These are phyloP conservation scores for Mycena amicta DNA, from an alignment of 768 basidiomycete genomes.

Conservation along the genomic window DNA sequence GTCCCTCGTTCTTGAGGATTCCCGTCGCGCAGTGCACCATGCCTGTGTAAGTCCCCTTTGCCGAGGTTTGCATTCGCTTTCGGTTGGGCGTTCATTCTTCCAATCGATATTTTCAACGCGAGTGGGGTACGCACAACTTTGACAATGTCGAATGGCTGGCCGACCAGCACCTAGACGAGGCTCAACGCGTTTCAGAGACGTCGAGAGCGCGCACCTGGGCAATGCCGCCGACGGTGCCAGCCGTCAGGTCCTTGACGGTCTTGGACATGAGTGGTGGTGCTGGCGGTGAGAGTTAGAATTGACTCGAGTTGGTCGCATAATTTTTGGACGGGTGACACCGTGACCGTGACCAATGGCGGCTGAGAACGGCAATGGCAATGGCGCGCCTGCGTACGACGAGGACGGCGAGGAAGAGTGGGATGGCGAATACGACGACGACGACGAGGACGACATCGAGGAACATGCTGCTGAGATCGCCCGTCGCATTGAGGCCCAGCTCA, in stretches of 20 bases:
- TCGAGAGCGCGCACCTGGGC: slow-evolving; percentile 61
- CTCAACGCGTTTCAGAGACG: slow-evolving; percentile 20
- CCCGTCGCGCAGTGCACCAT: slow-evolving; percentile 91
- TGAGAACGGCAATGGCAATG: slow-evolving; percentile 60
- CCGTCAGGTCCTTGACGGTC: slow-evolving; percentile 84
- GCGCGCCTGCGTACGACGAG: slow-evolving; percentile 17
- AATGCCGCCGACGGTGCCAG: slow-evolving; percentile 90
- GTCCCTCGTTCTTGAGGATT: slow-evolving; percentile 88
- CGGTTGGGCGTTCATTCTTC: too few relatives aligned
- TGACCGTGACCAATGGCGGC: not conserved
- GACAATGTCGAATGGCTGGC: slow-evolving; percentile 96
- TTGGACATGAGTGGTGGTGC: slow-evolving; percentile 46
- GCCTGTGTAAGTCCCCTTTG: slow-evolving; percentile 85
- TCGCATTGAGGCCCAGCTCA: slow-evolving; percentile 72
- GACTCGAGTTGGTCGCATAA: not conserved
- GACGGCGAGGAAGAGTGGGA: slow-evolving; percentile 32
- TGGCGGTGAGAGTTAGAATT: not conserved
- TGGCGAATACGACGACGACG: slow-evolving; percentile 31
- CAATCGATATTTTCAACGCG: too few relatives aligned
- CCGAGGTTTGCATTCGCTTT: slow-evolving; percentile 92
- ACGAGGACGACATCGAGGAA: slow-evolving; percentile 64
- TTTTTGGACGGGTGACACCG: not conserved
- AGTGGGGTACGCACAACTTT: slow-evolving; percentile 84
- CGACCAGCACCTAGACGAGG: slow-evolving; percentile 70
- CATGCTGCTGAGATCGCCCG: slow-evolving; percentile 77